These are phyloP conservation scores for Paulownia fortunei DNA, from an alignment of 257 asterid genomes.

Conservation along the genomic window DNA sequence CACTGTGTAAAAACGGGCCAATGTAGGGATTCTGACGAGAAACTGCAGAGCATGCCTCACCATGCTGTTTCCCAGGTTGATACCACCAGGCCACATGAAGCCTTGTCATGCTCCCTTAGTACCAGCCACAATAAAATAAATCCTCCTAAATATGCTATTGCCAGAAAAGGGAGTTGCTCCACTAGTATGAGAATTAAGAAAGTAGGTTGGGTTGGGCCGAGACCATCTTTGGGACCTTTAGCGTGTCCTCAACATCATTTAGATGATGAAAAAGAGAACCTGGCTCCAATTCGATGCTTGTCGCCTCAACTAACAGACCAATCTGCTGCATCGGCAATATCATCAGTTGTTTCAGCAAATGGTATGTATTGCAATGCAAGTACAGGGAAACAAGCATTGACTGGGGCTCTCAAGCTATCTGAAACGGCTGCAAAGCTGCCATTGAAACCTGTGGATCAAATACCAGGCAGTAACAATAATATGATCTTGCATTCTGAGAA, in stretches of 20 bases:
- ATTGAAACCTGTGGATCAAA: slow-evolving; percentile 35
- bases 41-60: slow-evolving; percentile 31
- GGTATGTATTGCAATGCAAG: slow-evolving; percentile 24
- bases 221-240: slow-evolving; percentile 28
- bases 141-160: slow-evolving; percentile 25
- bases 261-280: slow-evolving; percentile 54
- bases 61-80: slow-evolving; percentile 20
- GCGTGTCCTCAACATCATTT: slow-evolving; percentile 27
- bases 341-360: slow-evolving; percentile 30
- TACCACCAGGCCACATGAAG: slow-evolving; percentile 18
- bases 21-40: slow-evolving; percentile 29
- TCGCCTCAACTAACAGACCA: slow-evolving; percentile 26
- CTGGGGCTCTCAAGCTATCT: slow-evolving; percentile 4
- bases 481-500: slow-evolving; percentile 33
- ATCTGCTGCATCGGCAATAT: slow-evolving; percentile 22
- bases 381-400: slow-evolving; percentile 5
- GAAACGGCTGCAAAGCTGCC: slow-evolving; percentile 33
- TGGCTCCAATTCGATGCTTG: slow-evolving; percentile 32
- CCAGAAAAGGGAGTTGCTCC: slow-evolving; percentile 35
- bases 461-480: slow-evolving; percentile 29
- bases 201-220: slow-evolving; percentile 45
- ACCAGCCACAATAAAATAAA: slow-evolving; percentile 29
- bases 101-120: neutral
- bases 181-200: slow-evolving; percentile 39
- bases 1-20: slow-evolving; percentile 28